Base-by-base conservation (phyloP, 2,329 filamentous ascomycete genomes). In the Zelopaecilomyces penicillatus region DNA sequence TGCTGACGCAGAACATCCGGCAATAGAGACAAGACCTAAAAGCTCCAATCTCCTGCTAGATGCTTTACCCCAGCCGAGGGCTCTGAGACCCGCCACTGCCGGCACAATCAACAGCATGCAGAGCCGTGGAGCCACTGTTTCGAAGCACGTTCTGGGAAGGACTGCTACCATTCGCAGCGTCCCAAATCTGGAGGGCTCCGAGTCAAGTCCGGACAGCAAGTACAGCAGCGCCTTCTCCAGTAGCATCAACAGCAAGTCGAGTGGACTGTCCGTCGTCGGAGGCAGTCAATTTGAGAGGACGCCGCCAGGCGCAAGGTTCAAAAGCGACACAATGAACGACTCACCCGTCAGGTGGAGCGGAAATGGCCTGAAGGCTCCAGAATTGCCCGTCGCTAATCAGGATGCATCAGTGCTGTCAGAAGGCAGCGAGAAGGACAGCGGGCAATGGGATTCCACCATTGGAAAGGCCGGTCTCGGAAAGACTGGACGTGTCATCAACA, bases 401-500 rank as follows among this genome's bases (percentile, higher is more conserved):
- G 54, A 63, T 32, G 29, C 52, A 28, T 51, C 59, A 27, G 39
- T 46, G 29, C 37, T 58, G 29, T 54, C 61, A n/a, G 64, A 65
- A 11, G 59, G 61, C 11, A 54, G 57, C 8, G 68, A 68, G 30
- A 36, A 58, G 59, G 55, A 57, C 36, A 58, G 61, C 37, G 60
- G 57, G 27, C 66, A 66, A 59, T 83, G 80, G 78, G 82, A 83
- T 57, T 79, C 80, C 30, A 81, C 81, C 3, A 75, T 85, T 38
- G 82, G 82, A 52, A 82, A 83, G 57, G 82, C 82, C 6, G 81
- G 79, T 3, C 66, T 84, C 3, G 84, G 84, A 37, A 88, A 88
- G 68, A 87, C 82, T 7, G 84, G 84, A 6, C 74, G 83, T 31
- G 84, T 88, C 42, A 91, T 93, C 62, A 87, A 93, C 65, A 80